phyloP scores from a whole-genome alignment of 108 stramenopile genomes.

The Pseudonitzschia pungens region DNA sequence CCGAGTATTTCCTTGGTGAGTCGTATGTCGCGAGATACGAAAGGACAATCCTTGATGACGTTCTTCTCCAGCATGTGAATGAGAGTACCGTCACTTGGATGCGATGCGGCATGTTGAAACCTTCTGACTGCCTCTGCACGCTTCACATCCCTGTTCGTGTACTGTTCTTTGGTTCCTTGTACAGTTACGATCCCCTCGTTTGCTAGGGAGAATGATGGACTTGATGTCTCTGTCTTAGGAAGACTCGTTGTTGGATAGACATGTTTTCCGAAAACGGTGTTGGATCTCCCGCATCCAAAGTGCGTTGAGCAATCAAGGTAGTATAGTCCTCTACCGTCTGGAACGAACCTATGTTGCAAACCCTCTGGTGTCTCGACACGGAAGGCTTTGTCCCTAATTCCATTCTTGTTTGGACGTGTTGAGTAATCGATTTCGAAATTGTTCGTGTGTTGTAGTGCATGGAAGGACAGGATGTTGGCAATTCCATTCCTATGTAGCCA shows the following conservation, averaged over 20 bases:
- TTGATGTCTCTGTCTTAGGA: no score
- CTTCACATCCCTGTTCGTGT: not conserved
- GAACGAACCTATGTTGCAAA: not conserved
- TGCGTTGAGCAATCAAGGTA: not conserved
- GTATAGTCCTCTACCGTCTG: not conserved
- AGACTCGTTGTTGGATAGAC: not conserved
- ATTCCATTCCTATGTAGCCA: not conserved
- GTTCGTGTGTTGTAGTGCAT: not conserved
- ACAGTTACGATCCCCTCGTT: not conserved
- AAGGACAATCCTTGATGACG: constrained; percentile 16
- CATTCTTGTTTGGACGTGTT: not conserved
- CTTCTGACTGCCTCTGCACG: not conserved
- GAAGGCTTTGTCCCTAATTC: not conserved
- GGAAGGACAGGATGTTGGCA: not conserved
- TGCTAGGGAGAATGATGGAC: no score
- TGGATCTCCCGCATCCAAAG: not conserved
- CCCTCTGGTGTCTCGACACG: not conserved
- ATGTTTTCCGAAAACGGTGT: not conserved
- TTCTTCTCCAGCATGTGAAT: not conserved
- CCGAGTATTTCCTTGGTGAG: constrained; percentile 39
- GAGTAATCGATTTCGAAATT: not conserved
- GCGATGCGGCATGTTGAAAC: not conserved
- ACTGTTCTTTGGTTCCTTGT: not conserved
- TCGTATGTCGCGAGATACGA: constrained; percentile 21
- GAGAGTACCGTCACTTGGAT: not conserved